Base-by-base conservation (phyloP, 495 filamentous ascomycete genomes). In the Pyrenula aspistea region DNA sequence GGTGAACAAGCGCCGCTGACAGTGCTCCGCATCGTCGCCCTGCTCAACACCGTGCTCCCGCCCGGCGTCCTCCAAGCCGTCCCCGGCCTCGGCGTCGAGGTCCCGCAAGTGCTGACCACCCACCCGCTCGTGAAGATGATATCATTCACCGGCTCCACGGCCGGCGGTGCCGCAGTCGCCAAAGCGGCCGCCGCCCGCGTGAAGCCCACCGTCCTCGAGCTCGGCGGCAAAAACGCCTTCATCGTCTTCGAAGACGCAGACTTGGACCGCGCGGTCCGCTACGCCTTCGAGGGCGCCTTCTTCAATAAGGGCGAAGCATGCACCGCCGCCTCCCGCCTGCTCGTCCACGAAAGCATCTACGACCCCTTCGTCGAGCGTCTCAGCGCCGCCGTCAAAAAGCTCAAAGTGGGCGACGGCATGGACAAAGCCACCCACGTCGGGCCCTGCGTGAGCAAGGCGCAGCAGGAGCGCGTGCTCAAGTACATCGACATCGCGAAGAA, bases 281-380 rank as follows among this genome's bases (percentile, higher is more conserved):
- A 76, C 25, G 78, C 78, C 49, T 80, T 84, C 74, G 80, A 81
- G 72, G 83, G 80, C n/a, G 84, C 82, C 57, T 83, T 82, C 70
- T 83, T 74, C 70, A 80, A 74, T 61, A 73, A 76, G 15, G 81
- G 83, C n/a, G 80, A 86, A 61, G 80, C 83, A 24, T 86, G 83
- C 71, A 83, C 80, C 12, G 82, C 83, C 52, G 79, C 80, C 49
- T 85, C 83, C 1, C 67, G 83, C n/a, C 77, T 86, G 2, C 81
- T 84, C 55, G 68, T 86, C 4, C 83, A 76, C 24, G 57, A 68
- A 22, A 58, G 57, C 54, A 68, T 83, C 23, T 58, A 63, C 55
- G 58, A 58, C 24, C 12, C 48, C 19, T 58, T 65, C 22, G 47
- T 58, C 22, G 54, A 24, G 12, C 58, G 42, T 21, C 24, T 65